Conservation (phyloP, 768 basidiomycete species). For the Phaffia tasmanica region DNA sequence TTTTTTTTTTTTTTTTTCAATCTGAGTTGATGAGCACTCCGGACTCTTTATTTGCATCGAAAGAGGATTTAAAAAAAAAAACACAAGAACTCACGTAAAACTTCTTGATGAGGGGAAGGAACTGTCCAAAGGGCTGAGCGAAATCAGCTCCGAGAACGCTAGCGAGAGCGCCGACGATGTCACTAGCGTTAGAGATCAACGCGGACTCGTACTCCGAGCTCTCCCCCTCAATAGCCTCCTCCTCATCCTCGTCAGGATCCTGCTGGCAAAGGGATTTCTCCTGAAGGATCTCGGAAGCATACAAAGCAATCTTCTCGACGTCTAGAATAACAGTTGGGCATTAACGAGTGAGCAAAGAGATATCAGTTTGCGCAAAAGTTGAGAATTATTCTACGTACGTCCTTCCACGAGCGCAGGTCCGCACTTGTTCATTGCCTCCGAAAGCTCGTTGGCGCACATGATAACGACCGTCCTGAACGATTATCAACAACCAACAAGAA, state of each 20-base stretch:
- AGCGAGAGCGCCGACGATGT: constrained; percentile 82
- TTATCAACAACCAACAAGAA: background rate
- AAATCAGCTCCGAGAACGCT: constrained; percentile 77
- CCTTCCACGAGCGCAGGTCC: constrained; percentile 75
- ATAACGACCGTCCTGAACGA: constrained; percentile 66
- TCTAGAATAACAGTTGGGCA: constrained; percentile 32
- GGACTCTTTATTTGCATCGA: background rate
- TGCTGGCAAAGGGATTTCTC: constrained; percentile 94
- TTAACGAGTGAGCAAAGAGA: background rate
- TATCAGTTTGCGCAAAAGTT: background rate
- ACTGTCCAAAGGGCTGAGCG: constrained; percentile 63
- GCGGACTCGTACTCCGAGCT: constrained; percentile 95
- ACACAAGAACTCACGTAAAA: constrained; percentile 62
- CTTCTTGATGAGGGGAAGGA: constrained; percentile 78
- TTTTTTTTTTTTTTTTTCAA: background rate
- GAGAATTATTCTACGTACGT: constrained; percentile 45
- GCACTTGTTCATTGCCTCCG: constrained; percentile 82
- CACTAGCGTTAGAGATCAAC: constrained; percentile 82
- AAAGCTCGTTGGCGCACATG: constrained; percentile 71
- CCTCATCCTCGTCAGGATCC: constrained; percentile 84
- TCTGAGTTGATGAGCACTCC: background rate
- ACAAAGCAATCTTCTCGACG: constrained; percentile 63
- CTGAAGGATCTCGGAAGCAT: constrained; percentile 74
- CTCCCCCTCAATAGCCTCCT: constrained; percentile 53
- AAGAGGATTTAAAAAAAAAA: no score